Base-by-base conservation (phyloP, 129 eudicot species). In the Silybum marianum region DNA sequence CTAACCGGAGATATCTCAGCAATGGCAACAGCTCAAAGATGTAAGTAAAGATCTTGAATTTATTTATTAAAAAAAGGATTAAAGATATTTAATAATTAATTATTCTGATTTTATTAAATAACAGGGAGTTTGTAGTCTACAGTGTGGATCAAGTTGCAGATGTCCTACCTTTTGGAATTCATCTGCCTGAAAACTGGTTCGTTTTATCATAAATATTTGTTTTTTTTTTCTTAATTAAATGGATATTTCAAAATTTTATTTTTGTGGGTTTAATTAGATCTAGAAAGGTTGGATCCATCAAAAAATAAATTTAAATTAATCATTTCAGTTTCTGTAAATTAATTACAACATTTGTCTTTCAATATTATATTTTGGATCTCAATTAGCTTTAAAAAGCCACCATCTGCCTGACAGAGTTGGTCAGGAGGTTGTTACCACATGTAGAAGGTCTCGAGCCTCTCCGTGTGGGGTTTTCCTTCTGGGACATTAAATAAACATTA, bases 121-220 rank as follows among this genome's bases (percentile, higher is more conserved):
- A 22, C 60, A 84, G 87, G 80, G 76, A 84, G 36, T 32, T 84
- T 24, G 80, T 78, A 72, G 83, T 78, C 62, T 24, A 73, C 13
- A 78, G 80, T 74, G 83, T 48, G 8, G 80, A 84, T 26, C 83
- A 78, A 73, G 83, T 60, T 21, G 83, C 38, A 79, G 83, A 84
- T 22, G 46, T 84, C 62, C 26, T 78, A n/a, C 83, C 87, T 44
- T 72, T 73, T 34, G 87, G 80, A 9, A 66, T 67, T 26, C 87
- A 72, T 78, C 60, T 78, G 76, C 80, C 85, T 78, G 83, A 84
- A 24, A 34, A 74, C 58, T 84, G 87, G 87, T 83, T 58, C 9
- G 80, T 77, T 76, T 76, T 63, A 0, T 25, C 71, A 32, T 73
- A 65, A 19, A 14, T 25, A 46, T 24, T 24, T 74, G 12, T 34